These are phyloP conservation scores for Lentinula sp. DNA, from an alignment of 768 basidiomycete genomes.

Conservation along the genomic window DNA sequence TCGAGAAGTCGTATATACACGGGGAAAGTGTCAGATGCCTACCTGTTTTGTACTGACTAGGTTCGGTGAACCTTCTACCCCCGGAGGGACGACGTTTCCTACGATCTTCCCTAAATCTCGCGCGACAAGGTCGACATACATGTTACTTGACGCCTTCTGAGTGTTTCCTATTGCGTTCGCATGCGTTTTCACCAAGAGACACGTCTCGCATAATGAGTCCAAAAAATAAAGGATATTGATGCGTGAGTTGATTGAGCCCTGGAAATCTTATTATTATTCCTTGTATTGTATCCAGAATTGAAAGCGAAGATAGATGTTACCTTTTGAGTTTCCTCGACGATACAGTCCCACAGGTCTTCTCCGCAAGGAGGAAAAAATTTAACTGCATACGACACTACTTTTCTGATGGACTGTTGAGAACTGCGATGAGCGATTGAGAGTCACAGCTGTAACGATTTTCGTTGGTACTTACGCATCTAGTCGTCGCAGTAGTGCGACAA, in stretches of 20 bases:
- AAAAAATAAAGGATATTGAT: constrained; percentile 93
- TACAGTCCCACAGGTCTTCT: constrained; percentile 92
- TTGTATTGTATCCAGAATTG: neutral
- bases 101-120: constrained; percentile 78
- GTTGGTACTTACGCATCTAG: constrained; percentile 56
- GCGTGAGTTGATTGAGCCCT: constrained; percentile 82
- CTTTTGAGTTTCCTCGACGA: constrained; percentile 88
- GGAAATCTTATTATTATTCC: neutral
- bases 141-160: constrained; percentile 33
- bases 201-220: constrained; percentile 81
- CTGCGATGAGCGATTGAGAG: constrained; percentile 31
- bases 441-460: constrained; percentile 3
- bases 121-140: constrained; percentile 73
- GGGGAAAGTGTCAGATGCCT: constrained; percentile 10
- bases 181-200: constrained; percentile 59
- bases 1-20: neutral
- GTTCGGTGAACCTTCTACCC: constrained; percentile 84
- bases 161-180: constrained; percentile 32
- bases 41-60: constrained; percentile 86
- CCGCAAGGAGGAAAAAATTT: constrained; percentile 82
- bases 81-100: constrained; percentile 81
- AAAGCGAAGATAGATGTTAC: constrained; percentile 25
- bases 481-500: constrained; percentile 52
- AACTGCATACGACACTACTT: constrained; percentile 78
- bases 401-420: constrained; percentile 84